Evolutionary conservation across 805 yeast species (phyloP).

Genomic region (Saccharomycopsis synnaedendra): DNA sequence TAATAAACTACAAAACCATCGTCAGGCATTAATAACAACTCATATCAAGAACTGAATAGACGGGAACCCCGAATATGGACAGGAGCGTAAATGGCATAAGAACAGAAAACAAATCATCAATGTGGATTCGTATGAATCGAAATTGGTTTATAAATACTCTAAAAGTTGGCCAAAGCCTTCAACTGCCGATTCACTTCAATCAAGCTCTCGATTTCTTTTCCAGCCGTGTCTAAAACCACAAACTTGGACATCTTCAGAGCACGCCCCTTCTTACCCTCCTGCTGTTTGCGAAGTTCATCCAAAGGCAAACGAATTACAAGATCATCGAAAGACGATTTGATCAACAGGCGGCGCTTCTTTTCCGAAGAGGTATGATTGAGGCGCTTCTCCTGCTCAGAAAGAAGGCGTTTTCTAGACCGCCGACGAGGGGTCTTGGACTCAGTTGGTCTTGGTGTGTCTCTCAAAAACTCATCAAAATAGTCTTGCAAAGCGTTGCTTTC

Average conservation of each 20-base stretch:
- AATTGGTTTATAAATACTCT: background rate
- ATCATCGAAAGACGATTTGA: slow-evolving; percentile 27
- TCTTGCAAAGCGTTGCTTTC: slow-evolving; percentile 15
- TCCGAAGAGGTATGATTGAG: slow-evolving; percentile 28
- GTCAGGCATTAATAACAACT: too few relatives aligned
- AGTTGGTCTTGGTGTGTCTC: slow-evolving; percentile 2
- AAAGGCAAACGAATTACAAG: slow-evolving; percentile 21
- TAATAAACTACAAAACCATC: too few relatives aligned
- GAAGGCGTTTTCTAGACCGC: slow-evolving; percentile 17
- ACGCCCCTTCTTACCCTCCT: slow-evolving; percentile 6
- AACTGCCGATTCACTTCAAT: slow-evolving; percentile 17
- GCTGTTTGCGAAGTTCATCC: slow-evolving; percentile 9
- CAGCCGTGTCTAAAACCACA: slow-evolving; percentile 20
- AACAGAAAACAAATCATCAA: background rate
- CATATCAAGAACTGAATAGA: too few relatives aligned
- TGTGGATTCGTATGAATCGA: background rate
- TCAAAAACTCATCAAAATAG: slow-evolving; percentile 15
- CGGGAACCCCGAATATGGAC: background rate
- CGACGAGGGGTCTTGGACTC: slow-evolving; percentile 1
- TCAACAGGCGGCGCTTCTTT: slow-evolving; percentile 26
- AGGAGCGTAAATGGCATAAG: background rate
- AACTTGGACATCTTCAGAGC: slow-evolving; percentile 17
- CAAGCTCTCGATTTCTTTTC: slow-evolving; percentile 22
- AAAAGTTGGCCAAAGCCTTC: slow-evolving; percentile 3
- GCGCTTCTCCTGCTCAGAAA: slow-evolving; percentile 25